A percentile compares a stretch with the other conserved stretches of the same genome.
Evolutionary conservation across 73 alveolate species (phyloP).

Genomic region (Paraurostyla sp.): DNA sequence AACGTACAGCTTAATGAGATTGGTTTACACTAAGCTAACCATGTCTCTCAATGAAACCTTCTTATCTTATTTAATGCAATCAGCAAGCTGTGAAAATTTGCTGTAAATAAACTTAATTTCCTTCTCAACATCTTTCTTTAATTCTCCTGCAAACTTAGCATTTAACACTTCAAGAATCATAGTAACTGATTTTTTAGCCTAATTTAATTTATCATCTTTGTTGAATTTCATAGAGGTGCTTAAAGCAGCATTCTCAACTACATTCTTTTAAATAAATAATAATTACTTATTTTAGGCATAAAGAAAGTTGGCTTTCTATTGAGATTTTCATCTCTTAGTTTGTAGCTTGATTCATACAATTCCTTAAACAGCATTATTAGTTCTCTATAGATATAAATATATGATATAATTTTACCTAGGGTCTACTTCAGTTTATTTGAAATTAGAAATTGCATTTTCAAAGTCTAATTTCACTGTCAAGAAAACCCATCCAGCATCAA

Average conservation of each 20-base stretch:
- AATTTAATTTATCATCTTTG: not conserved
- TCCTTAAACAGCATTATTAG: conserved; percentile 24
- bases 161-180: conserved; percentile 28
- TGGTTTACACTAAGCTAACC: conserved; percentile 54
- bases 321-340: conserved; percentile 11
- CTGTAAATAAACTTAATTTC: conserved; percentile 12
- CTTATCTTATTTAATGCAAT: conserved; percentile 13
- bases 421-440: conserved; percentile 62
- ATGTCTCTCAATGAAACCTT: conserved; percentile 42
- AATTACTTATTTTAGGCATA: conserved; percentile 28
- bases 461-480: conserved; percentile 25
- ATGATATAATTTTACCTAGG: conserved; percentile 52
- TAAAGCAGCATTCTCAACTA: conserved; percentile 2
- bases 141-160: conserved; percentile 38
- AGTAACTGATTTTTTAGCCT: conserved; percentile 47
- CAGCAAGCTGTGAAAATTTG: not conserved
- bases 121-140: conserved; percentile 53
- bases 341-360: not conserved
- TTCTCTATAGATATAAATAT: conserved; percentile 32
- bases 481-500: conserved; percentile 74
- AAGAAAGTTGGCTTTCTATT: conserved; percentile 13
- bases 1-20: conserved; percentile 57
- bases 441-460: conserved; percentile 53
- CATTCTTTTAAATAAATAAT: not conserved
- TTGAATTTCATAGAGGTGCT: not conserved